Evolutionary conservation across 179 eudicot species (phyloP).

Genomic region (Actinidia arguta): DNA sequence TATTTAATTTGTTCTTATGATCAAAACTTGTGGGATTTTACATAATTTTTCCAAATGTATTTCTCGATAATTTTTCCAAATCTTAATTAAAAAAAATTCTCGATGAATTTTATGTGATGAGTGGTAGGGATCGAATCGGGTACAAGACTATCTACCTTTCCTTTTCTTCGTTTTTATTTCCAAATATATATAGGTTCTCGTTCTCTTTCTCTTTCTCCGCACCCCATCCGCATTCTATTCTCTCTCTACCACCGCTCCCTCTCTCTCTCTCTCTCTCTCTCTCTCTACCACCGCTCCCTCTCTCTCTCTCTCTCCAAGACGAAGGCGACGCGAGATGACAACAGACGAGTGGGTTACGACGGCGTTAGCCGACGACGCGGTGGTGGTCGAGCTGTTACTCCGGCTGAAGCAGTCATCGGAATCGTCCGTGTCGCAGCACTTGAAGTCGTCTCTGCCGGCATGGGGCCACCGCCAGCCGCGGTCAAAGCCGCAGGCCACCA

Average conservation of each 20-base stretch:
- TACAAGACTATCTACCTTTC: no score
- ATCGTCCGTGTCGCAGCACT: background rate
- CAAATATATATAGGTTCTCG: background rate
- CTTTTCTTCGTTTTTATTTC: background rate
- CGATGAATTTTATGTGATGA: no score
- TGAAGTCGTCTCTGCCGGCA: constrained; percentile 22
- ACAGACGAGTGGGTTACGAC: constrained; percentile 23
- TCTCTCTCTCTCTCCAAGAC: background rate
- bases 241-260: no score
- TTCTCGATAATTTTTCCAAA: no score
- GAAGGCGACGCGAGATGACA: constrained; percentile 11
- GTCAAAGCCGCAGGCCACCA: constrained; percentile 23
- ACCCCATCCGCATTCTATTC: background rate
- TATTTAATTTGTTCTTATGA: no score
- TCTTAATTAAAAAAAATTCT: no score
- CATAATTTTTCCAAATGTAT: no score
- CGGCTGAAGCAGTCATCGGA: constrained; percentile 17
- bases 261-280: no score
- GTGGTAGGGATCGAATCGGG: no score
- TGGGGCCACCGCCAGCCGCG: constrained; percentile 58
- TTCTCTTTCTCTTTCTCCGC: constrained; percentile 2
- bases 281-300: no score
- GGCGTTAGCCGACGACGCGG: constrained; percentile 22
- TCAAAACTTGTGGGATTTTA: no score
- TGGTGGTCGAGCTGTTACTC: constrained; percentile 23